Evolutionary conservation across 2,329 filamentous ascomycete species (phyloP).

Genomic region (Trichothecium roseum): DNA sequence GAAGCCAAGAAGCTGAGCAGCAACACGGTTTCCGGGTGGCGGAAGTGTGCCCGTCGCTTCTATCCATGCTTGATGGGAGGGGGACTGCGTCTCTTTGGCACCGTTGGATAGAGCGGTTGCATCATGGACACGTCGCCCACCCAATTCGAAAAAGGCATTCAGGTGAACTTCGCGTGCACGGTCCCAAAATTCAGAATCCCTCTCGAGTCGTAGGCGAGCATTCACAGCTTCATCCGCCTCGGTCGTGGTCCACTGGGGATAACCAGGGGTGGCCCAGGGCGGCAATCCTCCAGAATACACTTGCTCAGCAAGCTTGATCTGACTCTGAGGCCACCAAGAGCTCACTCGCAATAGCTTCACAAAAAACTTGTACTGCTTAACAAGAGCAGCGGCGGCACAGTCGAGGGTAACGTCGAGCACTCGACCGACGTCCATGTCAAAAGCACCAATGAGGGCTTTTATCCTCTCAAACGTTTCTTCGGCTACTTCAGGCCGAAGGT

Average conservation of each 20-base stretch:
- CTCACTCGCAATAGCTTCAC: slow-evolving; percentile 84
- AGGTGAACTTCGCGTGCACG: slow-evolving; percentile 67
- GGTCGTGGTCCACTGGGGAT: slow-evolving; percentile 48
- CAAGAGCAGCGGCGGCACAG: slow-evolving; percentile 84
- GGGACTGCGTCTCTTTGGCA: slow-evolving; percentile 35
- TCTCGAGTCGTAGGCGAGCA: slow-evolving; percentile 43
- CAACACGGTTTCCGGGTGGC: slow-evolving; percentile 77
- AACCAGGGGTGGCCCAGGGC: slow-evolving; percentile 71
- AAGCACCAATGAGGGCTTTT: slow-evolving; percentile 91
- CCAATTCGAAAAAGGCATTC: slow-evolving; percentile 82
- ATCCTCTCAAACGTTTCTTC: slow-evolving; percentile 83
- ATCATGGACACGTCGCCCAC: slow-evolving; percentile 42
- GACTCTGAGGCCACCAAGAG: slow-evolving; percentile 88
- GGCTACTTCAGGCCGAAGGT: slow-evolving; percentile 65
- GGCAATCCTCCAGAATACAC: slow-evolving; percentile 60
- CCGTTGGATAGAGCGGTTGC: slow-evolving; percentile 24
- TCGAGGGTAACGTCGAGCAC: slow-evolving; percentile 92
- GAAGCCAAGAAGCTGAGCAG: slow-evolving; percentile 91
- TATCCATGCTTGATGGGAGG: slow-evolving; percentile 63
- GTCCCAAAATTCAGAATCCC: slow-evolving; percentile 74
- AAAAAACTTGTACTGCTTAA: slow-evolving; percentile 90
- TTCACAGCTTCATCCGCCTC: slow-evolving; percentile 59
- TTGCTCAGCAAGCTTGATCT: slow-evolving; percentile 25
- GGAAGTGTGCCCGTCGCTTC: slow-evolving; percentile 70
- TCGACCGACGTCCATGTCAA: slow-evolving; percentile 90